Conservation (phyloP, 768 basidiomycete species). For the Lactarius deliciosus region DNA sequence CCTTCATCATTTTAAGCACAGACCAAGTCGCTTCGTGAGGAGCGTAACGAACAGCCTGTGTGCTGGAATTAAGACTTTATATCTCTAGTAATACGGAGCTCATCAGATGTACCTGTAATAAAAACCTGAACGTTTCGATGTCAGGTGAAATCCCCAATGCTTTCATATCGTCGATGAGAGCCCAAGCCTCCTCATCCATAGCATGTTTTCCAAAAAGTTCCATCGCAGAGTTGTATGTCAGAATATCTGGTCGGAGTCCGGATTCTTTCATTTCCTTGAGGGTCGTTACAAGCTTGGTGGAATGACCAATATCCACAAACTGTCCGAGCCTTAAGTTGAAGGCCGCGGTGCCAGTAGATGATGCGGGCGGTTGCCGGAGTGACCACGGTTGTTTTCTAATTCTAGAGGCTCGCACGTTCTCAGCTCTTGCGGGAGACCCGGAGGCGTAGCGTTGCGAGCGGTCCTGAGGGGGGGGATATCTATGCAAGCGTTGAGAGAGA, state of each 20-base stretch:
- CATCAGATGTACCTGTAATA: slow-evolving; percentile 51
- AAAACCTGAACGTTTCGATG: slow-evolving; percentile 51
- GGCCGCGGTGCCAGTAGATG: slow-evolving; percentile 1
- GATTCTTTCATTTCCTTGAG: slow-evolving; percentile 26
- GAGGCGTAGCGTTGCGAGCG: neutral
- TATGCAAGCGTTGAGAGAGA: neutral
- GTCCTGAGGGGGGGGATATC: slow-evolving; percentile 11
- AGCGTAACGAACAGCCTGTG: slow-evolving; percentile 35
- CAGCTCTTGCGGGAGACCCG: neutral
- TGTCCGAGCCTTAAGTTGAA: slow-evolving; percentile 23
- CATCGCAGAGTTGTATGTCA: slow-evolving; percentile 36
- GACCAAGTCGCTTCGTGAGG: slow-evolving; percentile 37
- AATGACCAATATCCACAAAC: neutral
- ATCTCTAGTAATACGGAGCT: slow-evolving; percentile 25
- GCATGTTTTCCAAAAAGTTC: slow-evolving; percentile 40
- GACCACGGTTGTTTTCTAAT: slow-evolving; percentile 13
- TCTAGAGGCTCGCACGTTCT: too few species aligned
- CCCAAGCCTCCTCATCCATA: slow-evolving; percentile 44
- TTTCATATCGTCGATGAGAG: slow-evolving; percentile 59
- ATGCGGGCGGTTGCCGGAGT: neutral
- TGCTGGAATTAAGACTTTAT: slow-evolving; percentile 34
- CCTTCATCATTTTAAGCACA: slow-evolving; percentile 56
- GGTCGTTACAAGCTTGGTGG: slow-evolving; percentile 6
- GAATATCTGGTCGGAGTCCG: slow-evolving; percentile 18
- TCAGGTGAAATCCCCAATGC: slow-evolving; percentile 51